Evolutionary conservation across 345 rosid genomes (phyloP), one percentile per base, ranked within the genome.

Genomic region (Brassica carinata): DNA sequence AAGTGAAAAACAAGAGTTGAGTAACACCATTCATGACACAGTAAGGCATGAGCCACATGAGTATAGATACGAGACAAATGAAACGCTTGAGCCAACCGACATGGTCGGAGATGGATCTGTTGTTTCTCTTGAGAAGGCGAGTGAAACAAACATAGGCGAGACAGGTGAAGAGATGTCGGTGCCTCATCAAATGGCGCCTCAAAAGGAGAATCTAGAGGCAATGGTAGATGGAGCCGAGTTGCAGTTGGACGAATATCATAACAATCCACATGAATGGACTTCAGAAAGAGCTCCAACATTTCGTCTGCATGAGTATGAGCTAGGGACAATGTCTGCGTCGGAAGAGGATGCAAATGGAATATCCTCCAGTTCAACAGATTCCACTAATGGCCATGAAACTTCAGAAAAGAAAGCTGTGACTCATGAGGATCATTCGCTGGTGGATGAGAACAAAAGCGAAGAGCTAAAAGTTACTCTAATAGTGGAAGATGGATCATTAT

Each of bases 261-360:
- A 38, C 61, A 74, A 74, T 66, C 18, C 71, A 75, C 59, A 26
- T 63, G 71, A 79, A 79, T 79, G 78, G 75, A 80, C 58, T 61
- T 23, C 75, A 23, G 36, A 48, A 51, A 69, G 59, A 51, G 79
- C 64, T 80, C 59, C 66, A 59, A 69, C 79, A 30, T 74, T 74
- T 74, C 71, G 64, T 51, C 19, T 80, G 45, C 43, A 69, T 63
- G 79, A 80, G 75, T 34, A 33, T 36, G 79, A 80, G 29, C 59
- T 51, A 63, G 71, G 51, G 19, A 34, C 30, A 69, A 31, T 51
- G 71, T 43, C 30, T 74, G 79, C 70, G 65, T 14, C 64, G 2
- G 65, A 63, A 27, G 68, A 58, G 26, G 73, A 73, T 73, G 29
- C 36, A 3, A 27, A 67, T 57, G 74, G 7, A 43, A 73, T 63